Base-by-base conservation (phyloP, 345 rosid species). In the Kernera saxatilis region DNA sequence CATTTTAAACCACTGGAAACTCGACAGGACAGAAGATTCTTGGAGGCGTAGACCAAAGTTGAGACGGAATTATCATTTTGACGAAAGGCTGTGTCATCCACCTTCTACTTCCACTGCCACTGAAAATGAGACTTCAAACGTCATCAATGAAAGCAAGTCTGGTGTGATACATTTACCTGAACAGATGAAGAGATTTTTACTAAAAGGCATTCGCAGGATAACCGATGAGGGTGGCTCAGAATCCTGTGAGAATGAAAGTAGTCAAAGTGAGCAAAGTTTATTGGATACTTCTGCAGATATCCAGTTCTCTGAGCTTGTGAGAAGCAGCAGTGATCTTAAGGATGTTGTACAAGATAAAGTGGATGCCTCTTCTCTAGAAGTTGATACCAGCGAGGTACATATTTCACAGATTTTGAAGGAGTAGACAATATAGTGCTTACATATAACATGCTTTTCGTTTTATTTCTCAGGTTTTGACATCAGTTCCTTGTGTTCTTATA, bases 41-140 rank as follows among this genome's bases (percentile, higher is more conserved):
- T 88, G 97, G 98, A 85, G 97, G 50, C 90, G 98, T 66, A 84
- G 98, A 69, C 97, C 83, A 72, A 93, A 91, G 84, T 84, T 91
- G 78, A 87, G 96, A 71, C 86, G 80, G 76, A 93, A 88, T 79
- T 89, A 85, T 85, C 95, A 89, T 81, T 93, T 93, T 84, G 95
- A 93, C 69, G 91, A 86, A 51, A 85, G 78, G 82, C 80, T 91
- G 56, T 86, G 97, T 77, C 79, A 80, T 77, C 87, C 90, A 69
- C 85, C 91, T 46, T 82, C 86, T 51, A 70, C 77, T 71, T 54
- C 80, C 69, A 58, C 68, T 43, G 45, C 75, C 75, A 68, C 84
- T 70, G 64, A 67, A 67, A 75, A 75, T 22, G 97, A 86, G 79
- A 63, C 79, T 64, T 37, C 69, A 70, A 71, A 67, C 77, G 57